These are phyloP conservation scores for Fusarium devonianum DNA, from an alignment of 2,329 filamentous ascomycete species.

Conservation along the genomic window DNA sequence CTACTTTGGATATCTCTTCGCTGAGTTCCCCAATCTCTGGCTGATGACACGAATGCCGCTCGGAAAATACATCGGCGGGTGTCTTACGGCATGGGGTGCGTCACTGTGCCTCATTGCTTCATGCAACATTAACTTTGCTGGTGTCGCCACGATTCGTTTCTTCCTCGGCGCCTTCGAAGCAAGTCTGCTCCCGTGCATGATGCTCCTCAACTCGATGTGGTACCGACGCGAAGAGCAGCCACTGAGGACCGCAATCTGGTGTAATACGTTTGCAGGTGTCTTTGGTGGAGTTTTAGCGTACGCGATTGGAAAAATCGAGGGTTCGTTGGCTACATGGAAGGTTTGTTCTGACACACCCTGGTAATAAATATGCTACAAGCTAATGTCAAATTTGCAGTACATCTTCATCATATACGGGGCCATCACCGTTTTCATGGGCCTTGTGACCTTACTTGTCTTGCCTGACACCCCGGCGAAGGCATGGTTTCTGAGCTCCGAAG, in stretches of 20 bases:
- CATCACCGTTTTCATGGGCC: conserved; percentile 2
- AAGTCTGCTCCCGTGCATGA: conserved; percentile 39
- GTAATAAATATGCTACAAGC: fast-evolving
- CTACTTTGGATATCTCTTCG: conserved; percentile 56
- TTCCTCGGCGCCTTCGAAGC: conserved; percentile 44
- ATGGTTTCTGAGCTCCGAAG: conserved; percentile 7
- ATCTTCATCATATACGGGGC: conserved; percentile 41
- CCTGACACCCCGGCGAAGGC: background rate
- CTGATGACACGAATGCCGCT: conserved; percentile 30
- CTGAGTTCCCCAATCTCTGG: conserved; percentile 53
- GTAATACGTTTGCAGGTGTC: conserved; percentile 43
- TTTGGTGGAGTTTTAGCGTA: conserved; percentile 45
- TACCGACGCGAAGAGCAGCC: conserved; percentile 45
- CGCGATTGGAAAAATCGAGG: conserved; percentile 42
- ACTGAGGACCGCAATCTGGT: conserved; percentile 44
- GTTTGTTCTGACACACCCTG: background rate
- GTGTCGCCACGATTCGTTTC: conserved; percentile 39
- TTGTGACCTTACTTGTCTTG: background rate
- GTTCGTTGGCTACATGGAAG: conserved; percentile 33
- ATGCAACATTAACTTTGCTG: conserved; percentile 36
- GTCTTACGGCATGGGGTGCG: conserved; percentile 34
- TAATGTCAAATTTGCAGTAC: background rate
- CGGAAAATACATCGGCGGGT: conserved; percentile 31
- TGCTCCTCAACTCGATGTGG: conserved; percentile 45
- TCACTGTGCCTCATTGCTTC: conserved; percentile 37